Conservation (phyloP, 177 flowering plant species). For the Tripterygium wilfordii region DNA sequence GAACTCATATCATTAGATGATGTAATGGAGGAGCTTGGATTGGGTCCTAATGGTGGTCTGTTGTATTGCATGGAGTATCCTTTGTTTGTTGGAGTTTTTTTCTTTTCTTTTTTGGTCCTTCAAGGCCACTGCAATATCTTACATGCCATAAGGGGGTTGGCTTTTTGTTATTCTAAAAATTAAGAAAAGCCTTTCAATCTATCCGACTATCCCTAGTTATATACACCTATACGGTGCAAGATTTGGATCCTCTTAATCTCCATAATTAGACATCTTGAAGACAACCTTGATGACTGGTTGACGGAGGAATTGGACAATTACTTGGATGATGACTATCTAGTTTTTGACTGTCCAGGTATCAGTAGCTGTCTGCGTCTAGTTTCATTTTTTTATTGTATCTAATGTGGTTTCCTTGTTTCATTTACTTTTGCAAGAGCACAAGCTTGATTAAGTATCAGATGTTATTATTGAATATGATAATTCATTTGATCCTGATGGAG, state of each 20-base stretch:
- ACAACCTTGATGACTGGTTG: slow-evolving; percentile 87
- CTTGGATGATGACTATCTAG: slow-evolving; percentile 87
- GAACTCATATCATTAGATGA: slow-evolving; percentile 91
- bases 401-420: too few species aligned
- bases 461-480: too few species aligned
- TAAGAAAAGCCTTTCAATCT: background rate
- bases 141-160: background rate
- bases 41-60: slow-evolving; percentile 97
- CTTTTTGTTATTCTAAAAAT: background rate
- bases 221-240: background rate
- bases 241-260: slow-evolving; percentile 35
- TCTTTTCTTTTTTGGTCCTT: background rate
- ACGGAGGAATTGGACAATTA: slow-evolving; percentile 76
- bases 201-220: background rate
- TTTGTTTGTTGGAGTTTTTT: slow-evolving; percentile 6
- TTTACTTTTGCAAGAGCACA: too few species aligned
- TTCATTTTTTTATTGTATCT: too few species aligned
- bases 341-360: slow-evolving; percentile 97
- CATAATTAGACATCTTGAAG: slow-evolving; percentile 71
- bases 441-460: too few species aligned
- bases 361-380: too few species aligned
- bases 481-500: too few species aligned
- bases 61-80: slow-evolving; percentile 99
- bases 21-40: slow-evolving; percentile 87
- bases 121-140: background rate